These are phyloP conservation scores for Ganoderma resinaceum DNA, from an alignment of 1,284 basidiomycete genomes.

Conservation along the genomic window DNA sequence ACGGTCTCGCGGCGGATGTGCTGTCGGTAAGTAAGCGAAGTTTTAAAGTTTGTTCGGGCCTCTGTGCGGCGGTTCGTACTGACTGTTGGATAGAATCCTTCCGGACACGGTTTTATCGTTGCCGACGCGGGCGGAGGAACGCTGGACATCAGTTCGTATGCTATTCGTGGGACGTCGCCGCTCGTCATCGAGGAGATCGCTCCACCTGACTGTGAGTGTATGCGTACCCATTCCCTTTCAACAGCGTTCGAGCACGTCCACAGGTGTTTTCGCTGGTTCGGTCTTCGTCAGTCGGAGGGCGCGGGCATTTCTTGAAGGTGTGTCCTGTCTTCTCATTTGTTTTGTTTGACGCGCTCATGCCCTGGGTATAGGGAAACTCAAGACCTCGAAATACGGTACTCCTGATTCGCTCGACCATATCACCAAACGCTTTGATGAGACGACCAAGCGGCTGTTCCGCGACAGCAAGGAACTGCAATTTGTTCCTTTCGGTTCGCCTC, in stretches of 20 bases:
- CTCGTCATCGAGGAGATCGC: slow-evolving; percentile 82
- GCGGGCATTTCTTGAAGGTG: slow-evolving; percentile 71
- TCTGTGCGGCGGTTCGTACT: slow-evolving; percentile 2
- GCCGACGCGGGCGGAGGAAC: slow-evolving; percentile 84
- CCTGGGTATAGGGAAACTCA: slow-evolving; percentile 63
- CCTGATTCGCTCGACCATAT: slow-evolving; percentile 73
- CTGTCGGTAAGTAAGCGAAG: slow-evolving; percentile 59
- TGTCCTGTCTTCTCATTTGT: slow-evolving; percentile 7
- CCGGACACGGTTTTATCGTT: slow-evolving; percentile 77
- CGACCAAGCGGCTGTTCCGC: slow-evolving; percentile 78
- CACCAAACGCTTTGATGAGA: slow-evolving; percentile 79
- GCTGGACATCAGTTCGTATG: slow-evolving; percentile 80
- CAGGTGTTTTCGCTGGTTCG: slow-evolving; percentile 79
- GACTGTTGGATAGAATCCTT: slow-evolving; percentile 55
- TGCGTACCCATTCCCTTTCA: neutral
- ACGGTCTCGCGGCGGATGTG: slow-evolving; percentile 76
- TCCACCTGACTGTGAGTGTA: slow-evolving; percentile 72
- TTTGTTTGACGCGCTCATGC: neutral
- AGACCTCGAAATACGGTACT: slow-evolving; percentile 71
- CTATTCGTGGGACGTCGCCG: slow-evolving; percentile 67
- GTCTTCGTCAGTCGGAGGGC: slow-evolving; percentile 82
- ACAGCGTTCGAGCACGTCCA: slow-evolving; percentile 14
- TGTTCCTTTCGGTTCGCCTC: slow-evolving; percentile 77
- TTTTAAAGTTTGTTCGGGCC: neutral
- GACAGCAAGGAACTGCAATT: slow-evolving; percentile 71